Base-by-base conservation (phyloP, 768 basidiomycete species). In the Arthromyces matolae region DNA sequence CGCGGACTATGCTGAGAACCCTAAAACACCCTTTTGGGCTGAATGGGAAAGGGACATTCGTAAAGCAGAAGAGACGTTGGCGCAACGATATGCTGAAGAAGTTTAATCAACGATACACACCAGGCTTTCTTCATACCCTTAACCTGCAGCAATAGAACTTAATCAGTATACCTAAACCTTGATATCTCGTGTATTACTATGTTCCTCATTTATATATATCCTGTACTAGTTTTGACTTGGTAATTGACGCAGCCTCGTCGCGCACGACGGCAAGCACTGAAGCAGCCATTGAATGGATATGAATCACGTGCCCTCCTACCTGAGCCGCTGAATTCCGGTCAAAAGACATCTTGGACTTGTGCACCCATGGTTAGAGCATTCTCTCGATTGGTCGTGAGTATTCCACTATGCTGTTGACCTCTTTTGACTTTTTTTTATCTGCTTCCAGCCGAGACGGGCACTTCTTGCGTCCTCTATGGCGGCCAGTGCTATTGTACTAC, bases 31-130 rank as follows among this genome's bases (percentile, higher is more conserved):
- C 6, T 64, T 49, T 24, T 68, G 73, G 71, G 47, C 60, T 37
- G 72, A 60, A 20, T 79, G 79, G 79, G 23, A 13, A 3, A 42
- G n/a, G 29, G 76, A 77, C 35, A 64, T 77, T 54, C 52, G 50
- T 4, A 64, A 65, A 37, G 70, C 69, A 1, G 62, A 71, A 49
- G 53, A 51, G 37, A 69, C 67, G 46, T 56, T 76, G n/a, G 47
- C 57, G 25, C 19, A 51, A 34, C 49, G 42, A 34, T 35, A 54
- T 32, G 36, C 41, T 28, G 34, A 32, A 23, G 19, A 25, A 13
- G 14, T 27, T 4, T 24, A 5, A n/a, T n/a, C n/a, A n/a, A n/a
- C n/a, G n/a, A n/a, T n/a, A n/a, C n/a, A n/a, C n/a, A n/a, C n/a
- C n/a, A n/a, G n/a, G n/a, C n/a, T n/a, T n/a, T n/a, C n/a, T n/a